A percentile compares a stretch with the other conserved stretches of the same genome.
Evolutionary conservation across 169 alveolate species (phyloP).

Genomic region (Toxoplasma gondii): DNA sequence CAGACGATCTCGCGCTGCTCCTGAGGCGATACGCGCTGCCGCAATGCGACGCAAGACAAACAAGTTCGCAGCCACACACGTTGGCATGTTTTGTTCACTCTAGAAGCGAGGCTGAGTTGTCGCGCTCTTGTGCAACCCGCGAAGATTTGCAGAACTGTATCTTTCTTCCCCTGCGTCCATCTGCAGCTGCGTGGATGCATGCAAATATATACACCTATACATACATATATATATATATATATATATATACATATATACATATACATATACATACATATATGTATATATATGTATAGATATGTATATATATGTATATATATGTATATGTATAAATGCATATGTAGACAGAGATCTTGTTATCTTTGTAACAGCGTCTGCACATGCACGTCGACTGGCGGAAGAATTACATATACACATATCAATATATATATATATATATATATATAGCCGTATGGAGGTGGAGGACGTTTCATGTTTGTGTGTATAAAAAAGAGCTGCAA

Average conservation of each 20-base stretch:
- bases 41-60: background rate
- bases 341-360: background rate
- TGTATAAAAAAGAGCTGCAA: too few relatives aligned
- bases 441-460: background rate
- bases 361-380: background rate
- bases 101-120: background rate
- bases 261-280: too few relatives aligned
- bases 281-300: background rate
- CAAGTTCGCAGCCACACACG: too few relatives aligned
- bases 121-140: background rate
- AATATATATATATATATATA: too few relatives aligned
- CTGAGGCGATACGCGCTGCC: background rate
- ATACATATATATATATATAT: background rate
- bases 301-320: background rate
- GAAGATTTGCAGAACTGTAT: background rate
- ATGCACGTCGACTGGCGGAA: background rate
- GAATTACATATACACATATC: background rate
- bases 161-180: background rate
- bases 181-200: background rate
- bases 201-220: background rate
- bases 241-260: too few relatives aligned
- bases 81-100: background rate
- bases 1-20: background rate
- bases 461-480: too few relatives aligned
- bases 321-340: background rate